Conservation (phyloP, 306 rosid genomes). For the Vigna radiata region DNA sequence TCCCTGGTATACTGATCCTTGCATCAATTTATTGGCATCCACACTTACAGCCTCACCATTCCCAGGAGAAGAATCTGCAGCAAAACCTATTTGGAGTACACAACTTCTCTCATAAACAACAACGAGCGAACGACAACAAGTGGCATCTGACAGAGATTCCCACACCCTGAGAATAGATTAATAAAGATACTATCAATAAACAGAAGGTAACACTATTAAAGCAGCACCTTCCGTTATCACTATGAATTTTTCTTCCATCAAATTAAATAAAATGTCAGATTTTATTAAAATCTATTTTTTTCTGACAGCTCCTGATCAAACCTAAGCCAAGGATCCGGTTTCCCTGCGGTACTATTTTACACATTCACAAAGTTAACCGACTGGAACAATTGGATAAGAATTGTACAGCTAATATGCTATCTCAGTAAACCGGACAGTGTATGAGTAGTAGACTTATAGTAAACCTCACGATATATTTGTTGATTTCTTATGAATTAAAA, state of each 20-base stretch:
- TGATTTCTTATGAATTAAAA: too few relatives aligned
- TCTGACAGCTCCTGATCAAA: conserved; percentile 22
- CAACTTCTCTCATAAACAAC: conserved; percentile 71
- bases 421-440: not conserved
- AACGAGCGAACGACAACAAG: conserved; percentile 82
- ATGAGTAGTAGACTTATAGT: too few relatives aligned
- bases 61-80: conserved; percentile 59
- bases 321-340: not conserved
- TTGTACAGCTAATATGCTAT: not conserved
- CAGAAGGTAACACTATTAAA: not conserved
- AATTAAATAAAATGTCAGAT: not conserved
- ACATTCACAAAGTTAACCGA: not conserved
- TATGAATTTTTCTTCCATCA: not conserved
- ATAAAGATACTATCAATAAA: conserved; percentile 42
- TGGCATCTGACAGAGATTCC: conserved; percentile 71
- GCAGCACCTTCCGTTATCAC: conserved; percentile 2
- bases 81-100: conserved; percentile 83
- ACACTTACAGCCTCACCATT: conserved; percentile 67
- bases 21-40: conserved; percentile 67
- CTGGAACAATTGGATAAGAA: not conserved
- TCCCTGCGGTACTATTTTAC: not conserved
- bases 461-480: too few relatives aligned
- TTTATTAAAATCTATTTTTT: not conserved
- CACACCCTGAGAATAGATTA: conserved; percentile 71
- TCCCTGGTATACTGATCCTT: conserved; percentile 78